A percentile compares a stretch with the other conserved stretches of the same genome.
Evolutionary conservation across 805 yeast species (phyloP).

Genomic region (Candida andamanensis): DNA sequence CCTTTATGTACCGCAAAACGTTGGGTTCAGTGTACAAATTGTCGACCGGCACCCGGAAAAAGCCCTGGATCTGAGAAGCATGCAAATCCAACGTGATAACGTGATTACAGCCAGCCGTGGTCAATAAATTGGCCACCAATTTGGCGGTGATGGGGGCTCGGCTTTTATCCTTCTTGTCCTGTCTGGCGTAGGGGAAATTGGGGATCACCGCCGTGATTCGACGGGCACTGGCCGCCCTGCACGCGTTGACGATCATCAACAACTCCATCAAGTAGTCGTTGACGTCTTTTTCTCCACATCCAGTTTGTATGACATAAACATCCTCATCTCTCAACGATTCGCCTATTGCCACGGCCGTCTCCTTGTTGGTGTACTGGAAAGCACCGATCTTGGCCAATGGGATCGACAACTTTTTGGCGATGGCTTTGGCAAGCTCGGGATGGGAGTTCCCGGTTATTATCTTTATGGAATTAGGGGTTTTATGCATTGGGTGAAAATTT

Average conservation of each 20-base stretch:
- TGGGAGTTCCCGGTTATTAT: slow-evolving; percentile 69
- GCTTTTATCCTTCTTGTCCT: slow-evolving; percentile 78
- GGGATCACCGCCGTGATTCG: slow-evolving; percentile 80
- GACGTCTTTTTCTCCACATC: slow-evolving; percentile 68
- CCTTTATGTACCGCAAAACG: slow-evolving; percentile 69
- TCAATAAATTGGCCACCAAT: slow-evolving; percentile 74
- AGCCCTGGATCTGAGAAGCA: slow-evolving; percentile 87
- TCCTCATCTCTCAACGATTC: slow-evolving; percentile 86
- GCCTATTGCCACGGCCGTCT: slow-evolving; percentile 75
- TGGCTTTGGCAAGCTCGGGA: slow-evolving; percentile 71
- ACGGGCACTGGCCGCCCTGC: slow-evolving; percentile 78
- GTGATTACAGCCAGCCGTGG: slow-evolving; percentile 83
- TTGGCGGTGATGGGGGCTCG: slow-evolving; percentile 86
- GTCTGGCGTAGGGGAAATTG: slow-evolving; percentile 84
- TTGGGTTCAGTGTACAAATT: slow-evolving; percentile 81
- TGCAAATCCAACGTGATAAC: slow-evolving; percentile 85
- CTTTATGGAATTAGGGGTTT: slow-evolving; percentile 40
- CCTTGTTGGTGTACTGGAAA: slow-evolving; percentile 80
- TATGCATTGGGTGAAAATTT: no score
- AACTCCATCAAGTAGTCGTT: slow-evolving; percentile 73
- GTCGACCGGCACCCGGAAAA: slow-evolving; percentile 78
- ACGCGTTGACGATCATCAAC: slow-evolving; percentile 74
- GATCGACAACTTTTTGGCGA: slow-evolving; percentile 61
- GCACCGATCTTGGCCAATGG: slow-evolving; percentile 73
- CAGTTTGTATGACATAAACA: slow-evolving; percentile 72